Evolutionary conservation across 208 protist species (phyloP).

Genomic region (Strigomonas galati): DNA sequence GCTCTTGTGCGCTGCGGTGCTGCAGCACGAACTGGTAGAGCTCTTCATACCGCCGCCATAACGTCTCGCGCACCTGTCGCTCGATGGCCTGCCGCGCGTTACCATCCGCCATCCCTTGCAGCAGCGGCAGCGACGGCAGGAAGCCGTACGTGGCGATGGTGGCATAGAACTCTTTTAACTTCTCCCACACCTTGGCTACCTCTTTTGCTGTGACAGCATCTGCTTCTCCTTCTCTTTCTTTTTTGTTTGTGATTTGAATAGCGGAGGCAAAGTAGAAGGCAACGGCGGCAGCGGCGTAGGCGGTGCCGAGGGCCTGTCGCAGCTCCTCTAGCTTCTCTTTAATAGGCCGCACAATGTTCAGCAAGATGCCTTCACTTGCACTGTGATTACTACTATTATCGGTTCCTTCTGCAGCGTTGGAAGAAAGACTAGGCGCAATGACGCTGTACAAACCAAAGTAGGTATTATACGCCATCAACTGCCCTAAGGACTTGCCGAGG

Average conservation of each 20-base stretch:
- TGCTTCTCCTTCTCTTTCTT: constrained; percentile 5
- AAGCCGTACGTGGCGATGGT: constrained; percentile 41
- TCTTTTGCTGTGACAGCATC: constrained; percentile 3
- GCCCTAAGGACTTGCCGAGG: constrained; percentile 53
- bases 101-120: constrained; percentile 31
- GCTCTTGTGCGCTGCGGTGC: too few relatives aligned
- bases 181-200: constrained; percentile 23
- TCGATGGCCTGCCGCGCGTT: constrained; percentile 25
- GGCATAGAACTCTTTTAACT: constrained; percentile 53
- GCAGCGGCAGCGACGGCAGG: constrained; percentile 47
- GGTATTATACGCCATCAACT: not conserved
- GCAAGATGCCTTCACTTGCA: not conserved
- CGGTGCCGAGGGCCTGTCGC: not conserved
- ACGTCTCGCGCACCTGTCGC: constrained; percentile 19
- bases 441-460: not conserved
- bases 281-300: not conserved
- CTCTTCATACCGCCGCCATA: constrained; percentile 40
- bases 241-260: too few relatives aligned
- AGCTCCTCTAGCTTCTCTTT: constrained; percentile 1
- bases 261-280: not conserved
- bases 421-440: not conserved
- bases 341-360: not conserved
- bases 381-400: constrained; percentile 2
- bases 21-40: constrained; percentile 22
- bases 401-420: not conserved